A percentile compares a stretch with the other conserved stretches of the same genome.
Conservation (phyloP, 805 yeast genomes). For the Teunomyces kruisii region DNA sequence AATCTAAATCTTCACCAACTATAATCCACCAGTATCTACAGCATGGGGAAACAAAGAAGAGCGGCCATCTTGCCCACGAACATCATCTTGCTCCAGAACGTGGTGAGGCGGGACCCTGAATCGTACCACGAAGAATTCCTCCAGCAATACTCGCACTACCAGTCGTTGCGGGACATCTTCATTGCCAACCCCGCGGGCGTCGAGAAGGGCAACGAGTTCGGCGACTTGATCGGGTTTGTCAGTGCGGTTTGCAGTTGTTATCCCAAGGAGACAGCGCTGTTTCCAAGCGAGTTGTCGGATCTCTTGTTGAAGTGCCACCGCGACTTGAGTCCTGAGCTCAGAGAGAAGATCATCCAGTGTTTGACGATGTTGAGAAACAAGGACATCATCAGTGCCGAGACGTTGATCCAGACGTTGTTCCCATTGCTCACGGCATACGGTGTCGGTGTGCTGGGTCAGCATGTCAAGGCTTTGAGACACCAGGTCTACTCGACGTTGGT, state of each 20-base stretch:
- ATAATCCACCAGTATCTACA: not conserved
- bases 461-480: slow-evolving; percentile 78
- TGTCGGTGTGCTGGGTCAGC: slow-evolving; percentile 49
- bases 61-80: slow-evolving; percentile 93
- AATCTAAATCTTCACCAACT: not conserved
- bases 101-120: slow-evolving; percentile 90
- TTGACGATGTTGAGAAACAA: slow-evolving; percentile 89
- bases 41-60: slow-evolving; percentile 85
- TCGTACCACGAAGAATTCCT: slow-evolving; percentile 92
- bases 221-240: slow-evolving; percentile 84
- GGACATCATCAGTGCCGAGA: slow-evolving; percentile 74
- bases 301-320: slow-evolving; percentile 75
- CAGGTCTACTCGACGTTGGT: slow-evolving; percentile 81
- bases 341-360: slow-evolving; percentile 90
- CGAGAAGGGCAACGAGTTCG: slow-evolving; percentile 65
- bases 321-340: slow-evolving; percentile 75
- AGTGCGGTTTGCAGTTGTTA: slow-evolving; percentile 89
- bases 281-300: slow-evolving; percentile 76
- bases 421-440: slow-evolving; percentile 75
- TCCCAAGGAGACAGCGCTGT: slow-evolving; percentile 82
- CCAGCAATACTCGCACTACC: slow-evolving; percentile 91
- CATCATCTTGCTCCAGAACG: slow-evolving; percentile 85
- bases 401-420: slow-evolving; percentile 80
- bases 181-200: slow-evolving; percentile 62
- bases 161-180: slow-evolving; percentile 84